Evolutionary conservation across 495 filamentous ascomycete species (phyloP).

Genomic region (Parathielavia hyrcaniae): DNA sequence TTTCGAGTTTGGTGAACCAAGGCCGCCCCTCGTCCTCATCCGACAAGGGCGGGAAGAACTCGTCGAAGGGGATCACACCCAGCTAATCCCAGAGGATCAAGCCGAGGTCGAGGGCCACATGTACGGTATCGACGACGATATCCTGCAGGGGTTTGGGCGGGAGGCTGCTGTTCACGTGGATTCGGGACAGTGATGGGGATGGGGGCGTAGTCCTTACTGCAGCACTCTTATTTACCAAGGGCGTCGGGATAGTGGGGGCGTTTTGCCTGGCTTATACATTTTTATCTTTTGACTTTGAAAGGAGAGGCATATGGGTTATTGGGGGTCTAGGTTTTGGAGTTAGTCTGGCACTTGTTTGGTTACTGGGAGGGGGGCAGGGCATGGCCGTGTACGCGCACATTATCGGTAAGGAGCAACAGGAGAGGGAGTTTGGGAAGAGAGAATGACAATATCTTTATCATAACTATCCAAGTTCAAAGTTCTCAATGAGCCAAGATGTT

Average conservation of each 20-base stretch:
- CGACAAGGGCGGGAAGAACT: too few relatives aligned
- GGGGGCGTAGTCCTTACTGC: too few relatives aligned
- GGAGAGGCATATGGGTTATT: too few relatives aligned
- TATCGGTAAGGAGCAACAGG: background rate
- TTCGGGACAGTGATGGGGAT: too few relatives aligned
- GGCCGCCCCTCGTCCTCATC: too few relatives aligned
- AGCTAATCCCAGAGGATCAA: too few relatives aligned
- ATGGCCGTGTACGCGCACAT: background rate
- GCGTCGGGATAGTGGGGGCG: too few relatives aligned
- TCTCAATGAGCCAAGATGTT: background rate
- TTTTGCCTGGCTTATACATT: background rate
- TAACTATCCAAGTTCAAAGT: background rate
- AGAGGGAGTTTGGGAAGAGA: background rate
- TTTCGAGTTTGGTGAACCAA: background rate
- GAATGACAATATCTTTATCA: background rate
- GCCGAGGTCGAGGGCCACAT: background rate
- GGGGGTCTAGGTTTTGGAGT: background rate
- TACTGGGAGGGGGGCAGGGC: background rate
- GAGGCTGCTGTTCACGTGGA: background rate
- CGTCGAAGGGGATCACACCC: too few relatives aligned
- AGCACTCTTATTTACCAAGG: too few relatives aligned
- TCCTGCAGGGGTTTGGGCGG: background rate
- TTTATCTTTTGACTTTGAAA: background rate
- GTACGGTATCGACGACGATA: background rate
- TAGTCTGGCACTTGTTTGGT: background rate